phyloP scores from a whole-genome alignment of 2,329 filamentous ascomycete genomes.

The Thielaviopsis punctulata region DNA sequence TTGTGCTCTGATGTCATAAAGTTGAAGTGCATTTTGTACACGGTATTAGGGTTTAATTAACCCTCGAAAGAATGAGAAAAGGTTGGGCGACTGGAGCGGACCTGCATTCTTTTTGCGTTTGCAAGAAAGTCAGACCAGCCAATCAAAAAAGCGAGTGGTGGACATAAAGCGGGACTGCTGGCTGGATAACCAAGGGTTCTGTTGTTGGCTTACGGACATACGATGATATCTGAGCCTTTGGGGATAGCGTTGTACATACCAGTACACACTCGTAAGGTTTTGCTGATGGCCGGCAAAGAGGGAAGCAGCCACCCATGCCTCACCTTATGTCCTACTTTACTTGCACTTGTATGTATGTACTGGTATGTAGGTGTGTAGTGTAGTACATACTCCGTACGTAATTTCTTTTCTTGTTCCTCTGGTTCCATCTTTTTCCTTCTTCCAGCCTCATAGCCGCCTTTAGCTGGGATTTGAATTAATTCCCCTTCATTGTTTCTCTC shows the following conservation, averaged over 20 bases:
- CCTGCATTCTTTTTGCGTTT: not conserved
- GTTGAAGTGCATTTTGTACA: not conserved
- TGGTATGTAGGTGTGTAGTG: no score
- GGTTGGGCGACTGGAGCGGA: not conserved
- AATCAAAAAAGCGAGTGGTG: not conserved
- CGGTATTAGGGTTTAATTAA: not conserved
- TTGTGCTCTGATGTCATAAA: not conserved
- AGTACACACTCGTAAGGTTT: not conserved
- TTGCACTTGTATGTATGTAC: no score
- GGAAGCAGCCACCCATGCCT: no score
- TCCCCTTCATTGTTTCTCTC: no score
- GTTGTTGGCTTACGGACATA: constrained; percentile 2
- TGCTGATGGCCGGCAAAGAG: no score
- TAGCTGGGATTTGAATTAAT: not conserved
- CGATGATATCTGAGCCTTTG: no score
- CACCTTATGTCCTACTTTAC: no score
- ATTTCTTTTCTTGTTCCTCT: no score
- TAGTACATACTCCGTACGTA: no score
- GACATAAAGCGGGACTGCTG: constrained; percentile 1
- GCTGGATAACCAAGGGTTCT: constrained; percentile 6
- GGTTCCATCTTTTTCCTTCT: not conserved
- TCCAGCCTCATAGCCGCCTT: no score
- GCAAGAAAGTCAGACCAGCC: not conserved
- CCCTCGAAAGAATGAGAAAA: not conserved
- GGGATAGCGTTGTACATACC: no score